phyloP scores from a whole-genome alignment of 2,329 filamentous ascomycete genomes.

The Zymoseptoria brevis region DNA sequence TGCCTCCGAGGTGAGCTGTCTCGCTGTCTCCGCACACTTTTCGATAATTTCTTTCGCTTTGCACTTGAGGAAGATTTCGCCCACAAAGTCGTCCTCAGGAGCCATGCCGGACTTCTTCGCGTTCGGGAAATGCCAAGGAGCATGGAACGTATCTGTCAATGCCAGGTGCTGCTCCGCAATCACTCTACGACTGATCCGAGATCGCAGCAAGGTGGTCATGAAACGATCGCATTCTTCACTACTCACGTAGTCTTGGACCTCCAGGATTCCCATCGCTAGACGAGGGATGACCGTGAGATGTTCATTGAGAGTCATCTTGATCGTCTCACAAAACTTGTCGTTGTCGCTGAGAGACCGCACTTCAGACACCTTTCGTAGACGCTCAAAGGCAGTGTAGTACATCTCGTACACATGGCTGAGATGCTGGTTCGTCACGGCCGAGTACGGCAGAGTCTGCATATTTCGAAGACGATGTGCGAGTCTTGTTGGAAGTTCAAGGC shows the following conservation, averaged over 20 bases:
- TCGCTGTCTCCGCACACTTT: constrained; percentile 68
- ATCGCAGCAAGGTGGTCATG: constrained; percentile 88
- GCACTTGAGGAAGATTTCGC: constrained; percentile 90
- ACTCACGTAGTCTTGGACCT: constrained; percentile 77
- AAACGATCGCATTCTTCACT: constrained; percentile 79
- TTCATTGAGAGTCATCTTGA: constrained; percentile 71
- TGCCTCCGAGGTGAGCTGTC: constrained; percentile 63
- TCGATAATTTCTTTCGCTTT: constrained; percentile 83
- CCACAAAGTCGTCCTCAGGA: constrained; percentile 73
- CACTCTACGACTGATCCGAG: constrained; percentile 86
- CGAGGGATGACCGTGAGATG: constrained; percentile 92
- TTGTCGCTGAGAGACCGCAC: constrained; percentile 84
- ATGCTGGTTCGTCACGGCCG: constrained; percentile 90
- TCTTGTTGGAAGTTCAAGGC: constrained; percentile 82
- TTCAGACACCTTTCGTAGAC: constrained; percentile 73
- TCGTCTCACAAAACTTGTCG: constrained; percentile 71
- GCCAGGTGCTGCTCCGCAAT: constrained; percentile 97
- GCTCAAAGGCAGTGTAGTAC: constrained; percentile 95
- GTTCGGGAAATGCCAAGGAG: constrained; percentile 79
- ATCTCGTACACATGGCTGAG: constrained; percentile 93
- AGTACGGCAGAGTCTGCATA: constrained; percentile 93
- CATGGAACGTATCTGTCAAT: constrained; percentile 87
- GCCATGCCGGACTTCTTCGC: constrained; percentile 56
- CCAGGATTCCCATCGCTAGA: constrained; percentile 85
- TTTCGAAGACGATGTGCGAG: constrained; percentile 91